phyloP scores from a whole-genome alignment of 2,329 filamentous ascomycete species.

The Fusarium miscanthi region DNA sequence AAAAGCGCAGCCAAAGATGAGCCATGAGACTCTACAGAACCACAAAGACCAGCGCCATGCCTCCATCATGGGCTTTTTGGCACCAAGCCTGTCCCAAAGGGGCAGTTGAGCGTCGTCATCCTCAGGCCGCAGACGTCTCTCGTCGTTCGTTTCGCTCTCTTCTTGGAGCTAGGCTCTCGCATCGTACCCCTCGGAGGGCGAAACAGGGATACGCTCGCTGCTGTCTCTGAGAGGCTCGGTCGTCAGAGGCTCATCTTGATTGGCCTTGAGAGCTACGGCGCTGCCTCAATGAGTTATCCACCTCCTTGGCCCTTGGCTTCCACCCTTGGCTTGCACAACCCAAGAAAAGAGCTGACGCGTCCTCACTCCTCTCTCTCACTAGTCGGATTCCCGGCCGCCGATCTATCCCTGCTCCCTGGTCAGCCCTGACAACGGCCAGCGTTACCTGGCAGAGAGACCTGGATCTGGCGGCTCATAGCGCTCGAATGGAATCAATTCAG shows the following conservation, averaged over 20 bases:
- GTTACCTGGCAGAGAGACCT: constrained; percentile 24
- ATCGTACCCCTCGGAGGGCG: constrained; percentile 16
- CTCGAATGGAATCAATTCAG: constrained; percentile 16
- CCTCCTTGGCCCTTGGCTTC: constrained; percentile 30
- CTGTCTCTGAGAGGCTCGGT: constrained; percentile 27
- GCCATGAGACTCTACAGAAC: constrained; percentile 9
- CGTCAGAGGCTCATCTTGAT: constrained; percentile 14
- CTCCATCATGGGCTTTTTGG: constrained; percentile 37
- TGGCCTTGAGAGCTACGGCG: constrained; percentile 15
- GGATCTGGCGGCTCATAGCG: constrained; percentile 17
- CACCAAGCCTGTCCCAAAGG: constrained; percentile 36
- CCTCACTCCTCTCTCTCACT: constrained; percentile 42
- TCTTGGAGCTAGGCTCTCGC: constrained; percentile 3
- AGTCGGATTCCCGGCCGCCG: constrained; percentile 37
- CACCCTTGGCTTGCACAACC: constrained; percentile 44
- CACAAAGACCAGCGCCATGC: constrained; percentile 12
- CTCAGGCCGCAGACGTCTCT: constrained; percentile 43
- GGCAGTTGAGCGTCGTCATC: constrained; percentile 49
- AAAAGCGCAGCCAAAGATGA: constrained; percentile 25
- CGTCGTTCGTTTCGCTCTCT: constrained; percentile 24
- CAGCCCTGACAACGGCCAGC: constrained; percentile 37
- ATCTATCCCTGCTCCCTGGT: constrained; percentile 35
- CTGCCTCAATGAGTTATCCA: constrained; percentile 36
- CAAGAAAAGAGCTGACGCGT: constrained; percentile 46
- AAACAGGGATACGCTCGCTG: constrained; percentile 15